Evolutionary conservation across 371 early-diverging fungal species (phyloP).

Genomic region (Apophysomyces elegans): DNA sequence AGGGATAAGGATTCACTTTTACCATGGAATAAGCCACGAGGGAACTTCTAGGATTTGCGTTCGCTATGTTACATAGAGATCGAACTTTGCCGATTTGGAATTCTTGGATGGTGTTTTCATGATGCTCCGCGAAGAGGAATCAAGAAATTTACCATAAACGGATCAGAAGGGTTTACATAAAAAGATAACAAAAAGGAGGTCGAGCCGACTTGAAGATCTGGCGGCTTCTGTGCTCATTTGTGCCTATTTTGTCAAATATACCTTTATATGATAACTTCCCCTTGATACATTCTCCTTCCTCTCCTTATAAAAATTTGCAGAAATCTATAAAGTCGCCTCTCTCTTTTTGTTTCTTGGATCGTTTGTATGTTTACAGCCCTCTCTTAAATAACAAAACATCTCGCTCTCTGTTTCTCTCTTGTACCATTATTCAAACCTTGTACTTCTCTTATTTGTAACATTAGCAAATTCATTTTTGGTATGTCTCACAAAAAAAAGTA

Average conservation of each 20-base stretch:
- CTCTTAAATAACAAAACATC: background rate
- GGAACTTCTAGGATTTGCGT: too few relatives aligned
- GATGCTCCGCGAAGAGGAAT: background rate
- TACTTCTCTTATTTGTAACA: background rate
- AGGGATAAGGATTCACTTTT: too few relatives aligned
- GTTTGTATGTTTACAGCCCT: constrained; percentile 1
- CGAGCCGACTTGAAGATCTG: constrained; percentile 22
- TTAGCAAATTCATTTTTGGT: constrained; percentile 8
- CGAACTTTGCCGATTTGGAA: too few relatives aligned
- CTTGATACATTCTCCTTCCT: constrained; percentile 16
- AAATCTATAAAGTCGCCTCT: constrained; percentile 10
- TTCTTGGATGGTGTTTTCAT: too few relatives aligned
- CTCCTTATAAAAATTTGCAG: constrained; percentile 12
- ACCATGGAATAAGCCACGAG: too few relatives aligned
- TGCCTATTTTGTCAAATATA: constrained; percentile 19
- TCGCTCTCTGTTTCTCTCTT: background rate
- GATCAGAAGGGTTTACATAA: constrained; percentile 17
- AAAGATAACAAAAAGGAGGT: constrained; percentile 26
- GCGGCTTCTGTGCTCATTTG: constrained; percentile 18
- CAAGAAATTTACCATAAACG: constrained; percentile 20
- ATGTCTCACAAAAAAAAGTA: background rate
- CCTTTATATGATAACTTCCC: constrained; percentile 17
- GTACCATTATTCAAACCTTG: constrained; percentile 7
- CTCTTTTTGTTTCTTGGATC: constrained; percentile 10
- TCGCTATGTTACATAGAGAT: too few relatives aligned